Conservation (phyloP, 2,329 filamentous ascomycete genomes). For the Cryphonectria parasitica region DNA sequence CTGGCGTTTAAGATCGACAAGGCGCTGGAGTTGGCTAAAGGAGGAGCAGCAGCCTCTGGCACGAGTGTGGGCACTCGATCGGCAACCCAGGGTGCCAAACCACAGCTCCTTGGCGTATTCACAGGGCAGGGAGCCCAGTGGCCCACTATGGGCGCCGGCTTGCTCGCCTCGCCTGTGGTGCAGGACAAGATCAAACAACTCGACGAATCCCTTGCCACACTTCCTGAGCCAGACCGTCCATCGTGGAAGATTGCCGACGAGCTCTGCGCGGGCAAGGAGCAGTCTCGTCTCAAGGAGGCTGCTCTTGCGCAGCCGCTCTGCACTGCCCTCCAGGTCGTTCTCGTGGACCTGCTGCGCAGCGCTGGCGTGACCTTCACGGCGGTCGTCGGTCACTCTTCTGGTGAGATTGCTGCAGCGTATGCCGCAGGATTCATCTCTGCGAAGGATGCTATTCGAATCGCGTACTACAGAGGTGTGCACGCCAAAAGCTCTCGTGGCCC, state of each 20-base stretch:
- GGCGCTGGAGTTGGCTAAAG: slow-evolving; percentile 20
- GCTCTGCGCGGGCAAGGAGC: slow-evolving; percentile 29
- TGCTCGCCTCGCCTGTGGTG: slow-evolving; percentile 34
- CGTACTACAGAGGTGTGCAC: slow-evolving; percentile 43
- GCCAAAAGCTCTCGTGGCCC: slow-evolving; percentile 7
- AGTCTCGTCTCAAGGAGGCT: slow-evolving; percentile 34
- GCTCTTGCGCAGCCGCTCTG: slow-evolving; percentile 42
- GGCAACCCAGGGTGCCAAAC: slow-evolving; percentile 11
- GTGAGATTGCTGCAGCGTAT: slow-evolving; percentile 49
- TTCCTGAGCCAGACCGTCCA: slow-evolving; percentile 28
- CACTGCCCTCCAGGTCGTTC: slow-evolving; percentile 47
- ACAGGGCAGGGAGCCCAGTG: slow-evolving; percentile 44
- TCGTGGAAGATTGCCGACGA: slow-evolving; percentile 35
- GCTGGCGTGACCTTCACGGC: slow-evolving; percentile 36
- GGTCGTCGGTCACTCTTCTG: slow-evolving; percentile 40
- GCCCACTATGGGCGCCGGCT: slow-evolving; percentile 40
- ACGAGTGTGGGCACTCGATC: background rate
- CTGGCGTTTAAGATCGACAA: slow-evolving; percentile 34
- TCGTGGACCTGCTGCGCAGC: slow-evolving; percentile 42
- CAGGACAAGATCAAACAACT: slow-evolving; percentile 29
- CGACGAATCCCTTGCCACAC: slow-evolving; percentile 27
- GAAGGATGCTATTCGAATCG: slow-evolving; percentile 42
- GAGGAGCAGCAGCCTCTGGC: background rate
- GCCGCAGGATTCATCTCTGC: slow-evolving; percentile 37
- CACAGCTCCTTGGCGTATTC: slow-evolving; percentile 39